Base-by-base conservation (phyloP, 2,329 filamentous ascomycete species). In the Trichophyton mentagrophytes region DNA sequence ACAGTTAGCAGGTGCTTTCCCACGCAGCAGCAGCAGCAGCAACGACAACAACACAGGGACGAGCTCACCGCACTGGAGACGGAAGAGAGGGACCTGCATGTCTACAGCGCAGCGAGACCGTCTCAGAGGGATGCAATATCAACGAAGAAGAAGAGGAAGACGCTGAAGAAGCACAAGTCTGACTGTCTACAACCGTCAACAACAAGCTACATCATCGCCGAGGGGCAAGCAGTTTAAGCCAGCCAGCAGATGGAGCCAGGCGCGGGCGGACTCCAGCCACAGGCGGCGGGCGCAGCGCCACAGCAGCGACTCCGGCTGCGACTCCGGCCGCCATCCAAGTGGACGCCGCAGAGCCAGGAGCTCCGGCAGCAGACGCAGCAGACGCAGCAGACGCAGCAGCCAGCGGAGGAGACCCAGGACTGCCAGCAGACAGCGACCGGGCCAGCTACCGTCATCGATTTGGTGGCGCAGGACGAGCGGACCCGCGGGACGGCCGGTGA, bases 1-100 rank as follows among this genome's bases (percentile, higher is more conserved):
- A 22, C 5, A 51, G 17, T 58, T 40, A 40, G 36, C 58, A 46
- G 58, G 25, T 49, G 42, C 47, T 59, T 59, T 51, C 53, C 53
- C 40, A 22, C 22, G 22, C 22, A 22, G 22, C 22, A 30, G 27
- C 27, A 30, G 6, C 33, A n/a, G 15, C 15, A 44, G 13, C 5
- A 13, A 11, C n/a, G 4, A 7, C 40, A 44, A 8, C 5, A 15
- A 27, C 22, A 13, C 25, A 40, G 42, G 51, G 36, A 3, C 20
- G 47, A 17, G 42, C 73, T 67, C 73, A 86, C 83, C 83, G 67
- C 76, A 79, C 68, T 79, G 77, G 60, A 97, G 84, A 67, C 90
- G 85, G 72, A 96, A 81, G 59, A 97, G 78, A 69, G 92, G 91
- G 64, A 93, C 84, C 71, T 88, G 87, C 82, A 91, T 82, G 22